Percentiles rank a stretch among this genome's conserved stretches.
Conservation (phyloP, 2,329 filamentous ascomycete genomes). For the Ophiostoma novo-ulmi region DNA sequence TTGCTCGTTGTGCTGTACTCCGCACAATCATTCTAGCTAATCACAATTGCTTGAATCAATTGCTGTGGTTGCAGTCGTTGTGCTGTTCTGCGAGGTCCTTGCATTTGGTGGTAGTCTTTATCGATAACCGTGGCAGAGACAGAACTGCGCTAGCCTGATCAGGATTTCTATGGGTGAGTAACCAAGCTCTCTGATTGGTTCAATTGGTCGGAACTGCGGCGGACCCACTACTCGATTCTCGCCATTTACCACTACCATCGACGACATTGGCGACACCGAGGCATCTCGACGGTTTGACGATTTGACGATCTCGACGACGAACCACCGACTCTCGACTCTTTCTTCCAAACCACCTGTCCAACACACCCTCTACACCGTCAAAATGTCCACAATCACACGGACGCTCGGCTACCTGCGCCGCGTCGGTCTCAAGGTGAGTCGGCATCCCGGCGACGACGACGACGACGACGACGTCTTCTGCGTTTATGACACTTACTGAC, state of each 20-base stretch:
- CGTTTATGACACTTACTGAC: neutral
- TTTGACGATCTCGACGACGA: neutral
- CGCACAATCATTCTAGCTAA: neutral
- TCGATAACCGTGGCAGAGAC: neutral
- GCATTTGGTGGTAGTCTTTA: neutral
- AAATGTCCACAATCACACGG: constrained; percentile 86
- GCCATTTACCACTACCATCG: neutral
- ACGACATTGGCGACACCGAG: neutral
- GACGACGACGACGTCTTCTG: neutral
- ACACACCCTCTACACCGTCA: constrained; percentile 11
- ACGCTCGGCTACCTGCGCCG: constrained; percentile 82
- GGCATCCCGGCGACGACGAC: neutral
- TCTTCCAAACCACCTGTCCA: neutral
- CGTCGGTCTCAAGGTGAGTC: constrained; percentile 74
- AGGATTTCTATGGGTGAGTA: constrained; percentile 18
- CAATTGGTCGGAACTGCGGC: constrained; percentile 8
- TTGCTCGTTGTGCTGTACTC: constrained; percentile 1
- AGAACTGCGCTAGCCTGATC: neutral
- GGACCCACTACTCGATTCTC: constrained; percentile 18
- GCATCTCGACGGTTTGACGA: neutral
- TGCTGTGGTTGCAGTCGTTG: neutral
- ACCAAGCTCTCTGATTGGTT: constrained; percentile 26
- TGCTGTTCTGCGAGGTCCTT: neutral
- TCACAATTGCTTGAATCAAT: neutral
- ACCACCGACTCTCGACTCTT: neutral